Conservation (phyloP, 169 alveolate species). For the Cryptosporidium meleagridis region DNA sequence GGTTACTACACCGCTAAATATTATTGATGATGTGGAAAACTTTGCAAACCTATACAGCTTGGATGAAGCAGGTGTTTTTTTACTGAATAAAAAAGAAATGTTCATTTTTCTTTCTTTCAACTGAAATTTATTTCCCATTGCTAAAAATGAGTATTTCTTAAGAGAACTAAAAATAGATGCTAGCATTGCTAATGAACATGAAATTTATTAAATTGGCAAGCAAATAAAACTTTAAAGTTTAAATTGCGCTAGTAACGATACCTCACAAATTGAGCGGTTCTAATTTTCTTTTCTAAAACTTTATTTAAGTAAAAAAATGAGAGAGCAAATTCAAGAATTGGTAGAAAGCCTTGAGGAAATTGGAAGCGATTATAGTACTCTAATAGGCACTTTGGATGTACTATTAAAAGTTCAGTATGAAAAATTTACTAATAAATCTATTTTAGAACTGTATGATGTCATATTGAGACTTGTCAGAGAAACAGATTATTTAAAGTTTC, state of each 20-base stretch:
- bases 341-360: conserved; percentile 14
- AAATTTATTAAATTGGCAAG: neutral
- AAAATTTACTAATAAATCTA: neutral
- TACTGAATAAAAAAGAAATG: neutral
- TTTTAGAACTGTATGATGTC: conserved; percentile 2
- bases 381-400: conserved; percentile 4
- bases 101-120: neutral
- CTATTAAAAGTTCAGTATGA: neutral
- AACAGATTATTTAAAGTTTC: neutral
- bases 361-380: neutral
- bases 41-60: conserved; percentile 8
- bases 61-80: neutral
- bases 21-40: conserved; percentile 25
- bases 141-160: neutral
- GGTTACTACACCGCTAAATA: conserved; percentile 2
- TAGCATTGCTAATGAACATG: neutral
- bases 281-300: neutral
- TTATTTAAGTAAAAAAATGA: neutral
- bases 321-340: conserved; percentile 21
- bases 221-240: neutral
- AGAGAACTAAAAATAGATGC: neutral
- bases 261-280: conserved; percentile 51
- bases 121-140: neutral
- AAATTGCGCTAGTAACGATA: conserved; percentile 13
- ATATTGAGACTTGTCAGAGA: conserved; percentile 28